A percentile compares a stretch with the other conserved stretches of the same genome.
phyloP scores from a whole-genome alignment of 2,329 filamentous ascomycete genomes.

The Uncinocarpus reesii region DNA sequence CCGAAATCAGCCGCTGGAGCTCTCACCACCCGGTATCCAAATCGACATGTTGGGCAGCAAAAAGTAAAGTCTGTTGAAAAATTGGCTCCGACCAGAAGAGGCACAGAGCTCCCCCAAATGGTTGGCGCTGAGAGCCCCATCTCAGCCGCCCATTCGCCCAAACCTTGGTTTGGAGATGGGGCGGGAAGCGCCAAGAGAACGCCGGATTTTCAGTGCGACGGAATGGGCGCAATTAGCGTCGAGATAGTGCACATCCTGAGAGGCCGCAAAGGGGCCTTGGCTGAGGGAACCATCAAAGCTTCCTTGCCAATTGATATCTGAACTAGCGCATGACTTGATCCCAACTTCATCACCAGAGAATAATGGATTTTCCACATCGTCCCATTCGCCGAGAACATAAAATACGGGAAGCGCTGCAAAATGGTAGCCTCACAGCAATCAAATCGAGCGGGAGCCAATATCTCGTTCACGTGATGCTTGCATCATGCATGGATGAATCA shows the following conservation, averaged over 20 bases:
- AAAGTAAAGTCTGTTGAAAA: background rate
- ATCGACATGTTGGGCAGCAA: conserved; percentile 1
- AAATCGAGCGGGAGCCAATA: no score
- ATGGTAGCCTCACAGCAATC: background rate
- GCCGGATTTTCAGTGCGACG: conserved; percentile 13
- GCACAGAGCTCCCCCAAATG: background rate
- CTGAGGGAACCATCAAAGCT: conserved; percentile 8
- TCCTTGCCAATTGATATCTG: conserved; percentile 9
- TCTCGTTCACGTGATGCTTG: conserved; percentile 9
- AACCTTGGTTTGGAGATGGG: conserved; percentile 6
- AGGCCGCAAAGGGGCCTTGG: background rate
- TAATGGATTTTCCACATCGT: no score
- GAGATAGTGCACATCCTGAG: conserved; percentile 4
- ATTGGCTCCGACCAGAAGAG: background rate
- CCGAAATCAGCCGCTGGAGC: background rate
- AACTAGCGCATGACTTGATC: conserved; percentile 5
- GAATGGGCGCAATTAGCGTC: conserved; percentile 12
- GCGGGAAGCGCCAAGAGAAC: conserved; percentile 8
- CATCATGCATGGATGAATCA: conserved; percentile 2
- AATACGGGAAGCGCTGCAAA: background rate
- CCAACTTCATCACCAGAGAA: no score
- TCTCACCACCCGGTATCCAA: background rate
- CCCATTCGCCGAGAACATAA: background rate
- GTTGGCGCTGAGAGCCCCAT: background rate
- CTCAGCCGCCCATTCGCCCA: conserved; percentile 4